These are phyloP conservation scores for Aspergillus proliferans DNA, from an alignment of 2,329 filamentous ascomycete genomes.

Conservation along the genomic window DNA sequence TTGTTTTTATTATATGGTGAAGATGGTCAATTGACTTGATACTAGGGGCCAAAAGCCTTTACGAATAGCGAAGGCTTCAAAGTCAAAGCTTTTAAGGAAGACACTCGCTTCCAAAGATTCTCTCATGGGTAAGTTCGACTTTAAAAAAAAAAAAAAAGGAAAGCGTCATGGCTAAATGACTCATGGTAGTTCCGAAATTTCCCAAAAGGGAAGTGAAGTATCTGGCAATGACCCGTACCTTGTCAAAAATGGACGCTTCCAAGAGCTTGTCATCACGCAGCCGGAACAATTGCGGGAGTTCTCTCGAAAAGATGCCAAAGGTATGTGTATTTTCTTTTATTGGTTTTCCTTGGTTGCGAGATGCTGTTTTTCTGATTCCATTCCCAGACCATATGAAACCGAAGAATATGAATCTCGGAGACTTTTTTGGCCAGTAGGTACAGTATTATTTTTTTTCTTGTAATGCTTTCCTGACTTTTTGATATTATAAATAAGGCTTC, in stretches of 20 bases:
- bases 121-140: neutral
- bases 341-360: neutral
- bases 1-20: neutral
- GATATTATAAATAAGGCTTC: neutral
- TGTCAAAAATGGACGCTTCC: neutral
- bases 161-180: neutral
- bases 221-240: neutral
- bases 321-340: neutral
- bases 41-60: neutral
- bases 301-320: neutral
- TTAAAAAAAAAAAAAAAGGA: too few species aligned
- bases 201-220: neutral
- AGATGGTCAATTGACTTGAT: neutral
- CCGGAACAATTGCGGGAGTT: neutral
- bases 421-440: neutral
- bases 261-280: neutral
- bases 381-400: neutral
- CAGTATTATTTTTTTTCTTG: neutral
- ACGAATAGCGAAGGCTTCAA: neutral
- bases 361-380: neutral
- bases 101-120: neutral
- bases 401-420: neutral
- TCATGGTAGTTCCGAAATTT: neutral
- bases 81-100: neutral
- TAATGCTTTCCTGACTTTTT: neutral